Percentiles rank a stretch among this genome's conserved stretches.
Conservation (phyloP, 2,329 filamentous ascomycete genomes). For the Fusarium palustre region DNA sequence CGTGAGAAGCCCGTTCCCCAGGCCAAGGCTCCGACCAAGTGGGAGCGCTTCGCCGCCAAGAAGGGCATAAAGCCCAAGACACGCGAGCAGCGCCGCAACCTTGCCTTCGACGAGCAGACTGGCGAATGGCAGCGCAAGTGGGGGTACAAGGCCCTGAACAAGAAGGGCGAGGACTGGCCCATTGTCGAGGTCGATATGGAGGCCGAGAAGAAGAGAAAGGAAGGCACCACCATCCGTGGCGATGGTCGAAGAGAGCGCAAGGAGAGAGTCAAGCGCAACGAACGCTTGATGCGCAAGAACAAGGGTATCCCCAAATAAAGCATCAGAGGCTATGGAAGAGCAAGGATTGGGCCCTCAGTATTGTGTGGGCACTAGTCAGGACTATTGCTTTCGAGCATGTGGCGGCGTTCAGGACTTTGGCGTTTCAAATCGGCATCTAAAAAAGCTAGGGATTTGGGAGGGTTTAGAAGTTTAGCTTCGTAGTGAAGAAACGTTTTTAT, state of each 20-base stretch:
- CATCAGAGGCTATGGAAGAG: constrained; percentile 13
- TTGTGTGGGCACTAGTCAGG: constrained; percentile 19
- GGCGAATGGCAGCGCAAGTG: constrained; percentile 94
- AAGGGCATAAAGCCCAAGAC: constrained; percentile 95
- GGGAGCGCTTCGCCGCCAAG: constrained; percentile 96
- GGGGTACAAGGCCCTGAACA: constrained; percentile 93
- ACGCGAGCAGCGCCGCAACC: constrained; percentile 77
- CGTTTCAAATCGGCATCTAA: constrained; percentile 46
- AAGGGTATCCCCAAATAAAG: constrained; percentile 54
- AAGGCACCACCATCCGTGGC: constrained; percentile 70
- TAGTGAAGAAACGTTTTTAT: constrained; percentile 38
- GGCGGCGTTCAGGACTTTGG: constrained; percentile 49
- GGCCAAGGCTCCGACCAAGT: constrained; percentile 87
- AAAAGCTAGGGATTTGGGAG: constrained; percentile 38
- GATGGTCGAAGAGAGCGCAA: constrained; percentile 73
- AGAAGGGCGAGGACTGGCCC: constrained; percentile 82
- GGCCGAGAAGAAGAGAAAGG: constrained; percentile 72
- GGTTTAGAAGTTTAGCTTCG: constrained; percentile 32
- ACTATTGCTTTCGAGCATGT: constrained; percentile 39
- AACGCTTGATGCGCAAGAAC: constrained; percentile 76
- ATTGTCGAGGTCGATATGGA: constrained; percentile 90
- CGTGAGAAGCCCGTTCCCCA: constrained; percentile 92
- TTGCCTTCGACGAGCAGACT: constrained; percentile 84
- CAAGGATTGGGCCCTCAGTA: constrained; percentile 13
- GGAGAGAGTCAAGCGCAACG: constrained; percentile 78